Base-by-base conservation (phyloP, 2,329 filamentous ascomycete genomes). In the Colletotrichum nymphaeae region DNA sequence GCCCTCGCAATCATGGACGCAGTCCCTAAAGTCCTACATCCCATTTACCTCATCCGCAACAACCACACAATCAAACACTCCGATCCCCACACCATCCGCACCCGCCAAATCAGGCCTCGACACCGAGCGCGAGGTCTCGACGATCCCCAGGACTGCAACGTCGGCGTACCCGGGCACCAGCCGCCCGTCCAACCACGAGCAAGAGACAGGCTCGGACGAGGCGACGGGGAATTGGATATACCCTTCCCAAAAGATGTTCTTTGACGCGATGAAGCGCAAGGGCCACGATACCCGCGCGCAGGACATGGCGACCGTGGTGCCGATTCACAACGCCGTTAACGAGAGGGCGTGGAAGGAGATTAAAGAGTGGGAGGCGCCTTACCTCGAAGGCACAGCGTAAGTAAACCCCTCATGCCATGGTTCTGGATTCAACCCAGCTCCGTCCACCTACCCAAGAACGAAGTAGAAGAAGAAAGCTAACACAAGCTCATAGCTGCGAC, bases 311-410 rank as follows among this genome's bases (percentile, higher is more conserved):
- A 94, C 94, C 42, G 95, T 98, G 42, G 95, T 98, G 67, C 97
- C 95, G 3, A 98, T 98, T 78, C 97, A 99, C 85, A 99, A 99
- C 81, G 97, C 97, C 57, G 97, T 99, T 75, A 99, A 99, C 84
- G 97, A 99, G 88, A 89, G 94, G 55, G 97, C 97, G 0, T 99
- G 97, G 97, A 88, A 90, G 75, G 94, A 98, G 85, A 98, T 99
- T 76, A 91, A 94, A 77, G 86, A 90, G 57, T 99, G 97, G 97
- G 97, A 99, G 84, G 88, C 86, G 56, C 93, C 92, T 0, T 94
- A 90, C 73, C 83, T 84, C 2, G 82, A 89, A 71, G 82, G 86
- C 49, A 85, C 93, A 77, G 85, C 89, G 89, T 91, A 84, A 75
- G 86, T 80, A 49, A 52, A 60, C 19, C 52, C 46, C 14, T 8